Percentiles rank a stretch among this genome's conserved stretches.
These are phyloP conservation scores for Apium graveolens DNA, from an alignment of 129 eudicot genomes.

Conservation along the genomic window DNA sequence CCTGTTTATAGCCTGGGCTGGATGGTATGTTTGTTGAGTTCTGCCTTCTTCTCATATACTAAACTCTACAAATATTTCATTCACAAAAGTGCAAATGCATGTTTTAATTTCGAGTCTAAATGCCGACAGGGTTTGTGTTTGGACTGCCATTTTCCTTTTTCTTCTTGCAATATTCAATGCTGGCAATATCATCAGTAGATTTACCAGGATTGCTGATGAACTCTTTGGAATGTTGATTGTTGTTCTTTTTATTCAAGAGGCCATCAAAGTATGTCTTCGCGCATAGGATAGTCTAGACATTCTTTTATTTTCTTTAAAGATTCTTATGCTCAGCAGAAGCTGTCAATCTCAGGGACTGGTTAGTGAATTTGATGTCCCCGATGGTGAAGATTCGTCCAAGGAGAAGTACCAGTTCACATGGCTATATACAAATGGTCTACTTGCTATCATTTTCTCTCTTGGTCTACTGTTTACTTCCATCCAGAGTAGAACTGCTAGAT, in stretches of 20 bases:
- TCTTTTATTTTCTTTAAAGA: not conserved
- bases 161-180: slow-evolving; percentile 87
- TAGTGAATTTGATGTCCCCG: slow-evolving; percentile 59
- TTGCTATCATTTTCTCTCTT: slow-evolving; percentile 57
- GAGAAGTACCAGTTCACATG: slow-evolving; percentile 49
- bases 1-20: slow-evolving; percentile 82
- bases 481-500: slow-evolving; percentile 63
- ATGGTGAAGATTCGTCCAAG: slow-evolving; percentile 28
- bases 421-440: slow-evolving; percentile 70
- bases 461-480: slow-evolving; percentile 62
- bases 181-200: slow-evolving; percentile 60
- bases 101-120: slow-evolving; percentile 5
- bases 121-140: slow-evolving; percentile 70
- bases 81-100: not conserved
- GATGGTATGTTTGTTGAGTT: slow-evolving; percentile 42
- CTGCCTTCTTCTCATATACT: not conserved
- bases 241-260: slow-evolving; percentile 89
- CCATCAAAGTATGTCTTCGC: slow-evolving; percentile 43
- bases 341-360: slow-evolving; percentile 51
- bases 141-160: slow-evolving; percentile 71
- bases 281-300: not conserved
- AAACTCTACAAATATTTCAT: not conserved
- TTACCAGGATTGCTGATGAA: slow-evolving; percentile 93
- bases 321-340: not conserved
- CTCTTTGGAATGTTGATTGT: slow-evolving; percentile 90